Evolutionary conservation across 805 yeast genomes (phyloP), one percentile per base, ranked within the genome.

Genomic region (Saccharomycopsis oosterbeekiorum): DNA sequence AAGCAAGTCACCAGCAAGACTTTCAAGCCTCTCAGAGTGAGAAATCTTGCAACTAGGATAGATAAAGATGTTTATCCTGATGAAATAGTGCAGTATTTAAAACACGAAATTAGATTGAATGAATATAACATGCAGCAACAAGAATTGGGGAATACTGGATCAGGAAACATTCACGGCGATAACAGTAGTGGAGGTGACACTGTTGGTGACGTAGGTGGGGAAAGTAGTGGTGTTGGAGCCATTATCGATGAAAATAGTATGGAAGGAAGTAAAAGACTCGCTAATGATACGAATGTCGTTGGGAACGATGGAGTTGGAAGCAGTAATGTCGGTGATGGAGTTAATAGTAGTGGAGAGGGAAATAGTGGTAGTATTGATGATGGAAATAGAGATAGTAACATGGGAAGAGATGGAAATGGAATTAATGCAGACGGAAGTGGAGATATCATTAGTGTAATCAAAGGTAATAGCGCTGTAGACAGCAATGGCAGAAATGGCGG

Each of bases 1-100:
- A 89, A 89, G 68, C 96, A 89, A 64, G 60, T 69, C 50, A 69
- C 71, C 21, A 78, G 80, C 61, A 78, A 80, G 62, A 82, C 80
- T 60, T 89, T 82, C 72, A 92, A 91, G 69, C 93, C 97, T 1
- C 70, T 93, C 56, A 81, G 86, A 65, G 76, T 93, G 41, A 85
- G 83, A 68, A 86, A 88, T 65, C 65, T 90, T 57, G 79, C 77
- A 2, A 77, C 80, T 4, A 77, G 78, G 51, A 74, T 77, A 4
- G 99, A 94, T 68, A 70, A 76, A 1, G 99, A 94, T 76, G 74
- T 89, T 26, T 88, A 85, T 57, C 70, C 83, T 53, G 84, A 81
- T 9, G 97, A 92, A 61, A 73, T 91, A 12, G 40, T 55, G 10
- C 50, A 12, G 14, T 42, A 41, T n/a, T 47, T 56, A n/a, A 21